Evolutionary conservation across 176 grass and related monocot genomes (phyloP).

Genomic region (Lolium perenne): DNA sequence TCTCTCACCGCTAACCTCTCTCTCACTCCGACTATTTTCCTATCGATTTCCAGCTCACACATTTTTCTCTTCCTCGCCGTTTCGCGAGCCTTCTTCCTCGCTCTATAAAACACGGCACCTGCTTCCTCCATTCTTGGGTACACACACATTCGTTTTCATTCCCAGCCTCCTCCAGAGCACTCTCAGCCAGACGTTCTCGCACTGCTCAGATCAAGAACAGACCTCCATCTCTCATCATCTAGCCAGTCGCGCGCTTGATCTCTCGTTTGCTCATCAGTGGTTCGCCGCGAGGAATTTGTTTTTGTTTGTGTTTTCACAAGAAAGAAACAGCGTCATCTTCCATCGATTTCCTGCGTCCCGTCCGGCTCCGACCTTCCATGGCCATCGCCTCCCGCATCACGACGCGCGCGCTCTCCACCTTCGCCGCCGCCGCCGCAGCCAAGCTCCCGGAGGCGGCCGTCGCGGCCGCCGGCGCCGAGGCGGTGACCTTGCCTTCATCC

Average conservation of each 20-base stretch:
- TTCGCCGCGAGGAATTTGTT: neutral
- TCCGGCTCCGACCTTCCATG: constrained; percentile 49
- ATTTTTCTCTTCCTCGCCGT: neutral
- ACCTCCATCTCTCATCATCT: constrained; percentile 17
- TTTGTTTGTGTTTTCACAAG: neutral
- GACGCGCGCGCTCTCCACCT: constrained; percentile 50
- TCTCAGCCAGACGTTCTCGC: neutral
- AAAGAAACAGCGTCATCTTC: neutral
- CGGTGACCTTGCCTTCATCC: neutral
- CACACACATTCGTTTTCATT: constrained; percentile 17
- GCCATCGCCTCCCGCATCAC: constrained; percentile 57
- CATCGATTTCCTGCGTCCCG: neutral
- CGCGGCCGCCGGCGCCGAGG: constrained; percentile 41
- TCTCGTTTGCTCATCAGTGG: neutral
- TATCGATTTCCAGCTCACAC: neutral
- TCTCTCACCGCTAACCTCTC: constrained; percentile 12
- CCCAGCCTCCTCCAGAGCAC: neutral
- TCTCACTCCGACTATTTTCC: neutral
- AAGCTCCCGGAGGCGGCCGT: constrained; percentile 61
- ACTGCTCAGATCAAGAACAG: constrained; percentile 30
- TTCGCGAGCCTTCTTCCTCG: constrained; percentile 1
- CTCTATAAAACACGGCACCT: neutral
- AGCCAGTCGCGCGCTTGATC: neutral
- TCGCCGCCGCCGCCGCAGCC: constrained; percentile 53
- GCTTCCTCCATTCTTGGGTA: constrained; percentile 45